Conservation (phyloP, 129 eudicot genomes). For the Flaveria bidentis region DNA sequence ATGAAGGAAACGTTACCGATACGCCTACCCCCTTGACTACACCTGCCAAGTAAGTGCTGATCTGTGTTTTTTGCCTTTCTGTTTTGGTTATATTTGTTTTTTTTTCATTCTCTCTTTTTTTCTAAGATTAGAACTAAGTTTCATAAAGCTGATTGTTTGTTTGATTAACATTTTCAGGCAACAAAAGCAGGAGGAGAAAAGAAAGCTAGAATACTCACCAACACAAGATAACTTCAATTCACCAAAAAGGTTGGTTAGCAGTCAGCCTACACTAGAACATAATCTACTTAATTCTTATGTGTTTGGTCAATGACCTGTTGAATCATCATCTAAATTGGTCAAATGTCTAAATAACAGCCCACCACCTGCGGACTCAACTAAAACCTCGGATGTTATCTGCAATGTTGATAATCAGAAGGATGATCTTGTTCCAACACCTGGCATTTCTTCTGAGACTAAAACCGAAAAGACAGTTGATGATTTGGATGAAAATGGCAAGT, state of each 20-base stretch:
- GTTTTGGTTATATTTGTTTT: not conserved
- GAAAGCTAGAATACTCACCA: conserved; percentile 30
- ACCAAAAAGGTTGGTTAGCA: conserved; percentile 24
- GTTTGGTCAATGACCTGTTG: conserved; percentile 10
- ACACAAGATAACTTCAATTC: conserved; percentile 14
- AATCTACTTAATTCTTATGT: conserved; percentile 1
- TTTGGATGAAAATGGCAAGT: not conserved
- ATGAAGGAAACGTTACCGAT: conserved; percentile 29
- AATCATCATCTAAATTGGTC: conserved; percentile 15
- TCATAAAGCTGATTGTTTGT: conserved; percentile 7
- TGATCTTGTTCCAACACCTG: not conserved
- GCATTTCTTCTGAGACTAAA: not conserved
- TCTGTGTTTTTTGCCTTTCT: not conserved
- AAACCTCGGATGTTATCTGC: conserved; percentile 3
- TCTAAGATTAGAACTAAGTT: not conserved
- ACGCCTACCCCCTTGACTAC: conserved; percentile 22
- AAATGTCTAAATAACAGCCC: conserved; percentile 29
- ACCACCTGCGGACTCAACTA: conserved; percentile 21
- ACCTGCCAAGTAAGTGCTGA: conserved; percentile 42
- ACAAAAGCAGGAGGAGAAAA: conserved; percentile 35
- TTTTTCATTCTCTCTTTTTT: not conserved
- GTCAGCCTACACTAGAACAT: not conserved
- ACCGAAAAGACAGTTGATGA: not conserved
- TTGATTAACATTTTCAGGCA: conserved; percentile 33
- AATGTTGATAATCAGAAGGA: conserved; percentile 10